A percentile compares a stretch with the other conserved stretches of the same genome.
These are phyloP conservation scores for Globisporangium echinulatum DNA, from an alignment of 352 stramenopile genomes.

Conservation along the genomic window DNA sequence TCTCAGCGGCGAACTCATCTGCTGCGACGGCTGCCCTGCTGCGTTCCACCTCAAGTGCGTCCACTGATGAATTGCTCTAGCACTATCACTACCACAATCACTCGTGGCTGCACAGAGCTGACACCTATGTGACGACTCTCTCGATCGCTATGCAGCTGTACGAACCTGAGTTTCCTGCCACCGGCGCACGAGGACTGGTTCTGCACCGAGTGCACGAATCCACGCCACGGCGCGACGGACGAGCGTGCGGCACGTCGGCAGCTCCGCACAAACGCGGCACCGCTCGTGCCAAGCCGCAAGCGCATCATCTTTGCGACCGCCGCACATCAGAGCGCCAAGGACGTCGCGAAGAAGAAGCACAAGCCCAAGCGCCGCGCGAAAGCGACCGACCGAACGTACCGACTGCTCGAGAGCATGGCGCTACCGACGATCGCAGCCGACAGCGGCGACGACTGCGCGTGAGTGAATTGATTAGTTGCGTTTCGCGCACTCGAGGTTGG, in stretches of 20 bases:
- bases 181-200: slow-evolving; percentile 57
- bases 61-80: background rate
- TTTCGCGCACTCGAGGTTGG: no score
- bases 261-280: slow-evolving; percentile 34
- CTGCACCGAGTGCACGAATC: slow-evolving; percentile 60
- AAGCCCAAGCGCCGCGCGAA: slow-evolving; percentile 58
- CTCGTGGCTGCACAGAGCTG: no score
- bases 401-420: slow-evolving; percentile 56
- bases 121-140: no score
- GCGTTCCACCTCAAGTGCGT: slow-evolving; percentile 43
- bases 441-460: slow-evolving; percentile 13
- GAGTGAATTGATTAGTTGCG: background rate
- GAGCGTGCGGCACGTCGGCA: slow-evolving; percentile 25
- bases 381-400: slow-evolving; percentile 42
- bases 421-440: slow-evolving; percentile 29
- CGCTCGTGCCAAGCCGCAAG: slow-evolving; percentile 50
- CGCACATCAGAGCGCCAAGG: slow-evolving; percentile 13
- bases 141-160: slow-evolving; percentile 26
- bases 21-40: slow-evolving; percentile 71
- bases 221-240: slow-evolving; percentile 10
- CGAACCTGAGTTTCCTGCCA: slow-evolving; percentile 56
- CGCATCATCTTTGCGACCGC: slow-evolving; percentile 46
- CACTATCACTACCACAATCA: background rate
- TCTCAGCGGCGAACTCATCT: slow-evolving; percentile 66
- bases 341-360: slow-evolving; percentile 31